Base-by-base conservation (phyloP, 768 basidiomycete genomes). In the Termitomyces titanicus region DNA sequence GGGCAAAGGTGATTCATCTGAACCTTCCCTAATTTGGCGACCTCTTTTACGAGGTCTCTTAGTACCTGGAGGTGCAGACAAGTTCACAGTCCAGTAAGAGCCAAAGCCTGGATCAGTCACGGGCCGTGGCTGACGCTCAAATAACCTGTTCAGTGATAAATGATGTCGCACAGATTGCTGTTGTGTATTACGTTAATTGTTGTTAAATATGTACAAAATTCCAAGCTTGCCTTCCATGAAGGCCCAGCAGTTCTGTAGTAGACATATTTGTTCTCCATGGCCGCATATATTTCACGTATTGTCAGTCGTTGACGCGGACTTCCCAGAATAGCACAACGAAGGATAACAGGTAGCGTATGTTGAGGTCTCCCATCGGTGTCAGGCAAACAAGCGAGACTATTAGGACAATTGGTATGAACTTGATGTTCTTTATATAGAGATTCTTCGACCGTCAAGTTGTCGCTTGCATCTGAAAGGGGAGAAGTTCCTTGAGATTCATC, bases 101-200 rank as follows among this genome's bases (percentile, higher is more conserved):
- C 90, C 90, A 66, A 91, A 90, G 15, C 90, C 90, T 12, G 90
- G 90, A 67, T 92, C 89, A 29, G 89, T 89, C 10, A 88, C 86
- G 8, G 90, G 90, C 47, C 90, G 80, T 18, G 87, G 85, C 62
- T 90, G 88, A 47, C 89, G 80, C 67, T 92, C 90, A 63, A 92
- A 92, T 5, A 92, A 71, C 34, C 88, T 82, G 69, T 92, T 92
- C 48, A 92, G 72, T 11, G 90, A 92, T 35, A 92, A 76, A 69
- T 92, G 90, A 58, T 92, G 90, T 54, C 90, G 81, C 54, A 92
- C 89, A 39, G 90, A 92, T 90, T 92, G 89, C 90, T 92, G 61
- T 37, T 38, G 47, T 42, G 58, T 18, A 55, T 55, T 54, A 55
- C 54, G 56, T 55, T 39, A 43, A 53, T 54, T 52, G 45, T 59